A percentile compares a stretch with the other conserved stretches of the same genome.
Evolutionary conservation across 805 yeast species (phyloP).

Genomic region (Saccharomycopsis microspora): DNA sequence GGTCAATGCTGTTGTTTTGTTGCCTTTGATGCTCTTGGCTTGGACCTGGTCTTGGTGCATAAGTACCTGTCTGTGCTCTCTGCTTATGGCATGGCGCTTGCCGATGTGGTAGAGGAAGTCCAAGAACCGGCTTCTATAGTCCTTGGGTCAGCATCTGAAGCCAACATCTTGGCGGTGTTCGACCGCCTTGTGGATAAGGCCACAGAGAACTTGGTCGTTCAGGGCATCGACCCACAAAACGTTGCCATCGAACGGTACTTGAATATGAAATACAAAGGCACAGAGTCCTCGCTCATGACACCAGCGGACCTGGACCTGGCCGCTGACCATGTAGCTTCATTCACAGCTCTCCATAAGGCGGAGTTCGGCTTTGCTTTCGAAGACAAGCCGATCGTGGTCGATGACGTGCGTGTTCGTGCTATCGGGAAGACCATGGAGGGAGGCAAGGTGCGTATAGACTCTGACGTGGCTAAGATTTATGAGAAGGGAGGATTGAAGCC

Average conservation of each 20-base stretch:
- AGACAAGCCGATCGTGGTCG: constrained; percentile 48
- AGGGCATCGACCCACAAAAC: constrained; percentile 3
- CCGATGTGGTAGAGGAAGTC: constrained; percentile 73
- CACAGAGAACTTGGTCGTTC: constrained; percentile 22
- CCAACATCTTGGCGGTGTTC: constrained; percentile 33
- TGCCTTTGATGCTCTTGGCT: constrained; percentile 54
- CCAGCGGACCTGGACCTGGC: constrained; percentile 19
- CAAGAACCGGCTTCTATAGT: constrained; percentile 58
- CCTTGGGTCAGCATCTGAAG: constrained; percentile 23
- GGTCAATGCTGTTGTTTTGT: constrained; percentile 82
- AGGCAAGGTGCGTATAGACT: constrained; percentile 34
- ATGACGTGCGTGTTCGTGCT: constrained; percentile 66
- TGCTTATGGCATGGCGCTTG: constrained; percentile 81
- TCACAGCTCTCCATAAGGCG: constrained; percentile 43
- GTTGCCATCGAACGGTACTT: constrained; percentile 46
- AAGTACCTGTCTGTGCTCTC: constrained; percentile 75
- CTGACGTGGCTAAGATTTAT: constrained; percentile 29
- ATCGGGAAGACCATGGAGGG: constrained; percentile 47
- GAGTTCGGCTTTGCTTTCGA: constrained; percentile 66
- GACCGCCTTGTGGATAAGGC: constrained; percentile 34
- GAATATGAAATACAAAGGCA: constrained; percentile 75
- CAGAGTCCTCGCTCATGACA: constrained; percentile 84
- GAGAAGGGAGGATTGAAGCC: background rate
- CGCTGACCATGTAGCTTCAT: constrained; percentile 21
- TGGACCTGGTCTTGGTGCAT: constrained; percentile 59